phyloP scores from a whole-genome alignment of 441 rosid genomes.

The Pelargonium cotyledonis region DNA sequence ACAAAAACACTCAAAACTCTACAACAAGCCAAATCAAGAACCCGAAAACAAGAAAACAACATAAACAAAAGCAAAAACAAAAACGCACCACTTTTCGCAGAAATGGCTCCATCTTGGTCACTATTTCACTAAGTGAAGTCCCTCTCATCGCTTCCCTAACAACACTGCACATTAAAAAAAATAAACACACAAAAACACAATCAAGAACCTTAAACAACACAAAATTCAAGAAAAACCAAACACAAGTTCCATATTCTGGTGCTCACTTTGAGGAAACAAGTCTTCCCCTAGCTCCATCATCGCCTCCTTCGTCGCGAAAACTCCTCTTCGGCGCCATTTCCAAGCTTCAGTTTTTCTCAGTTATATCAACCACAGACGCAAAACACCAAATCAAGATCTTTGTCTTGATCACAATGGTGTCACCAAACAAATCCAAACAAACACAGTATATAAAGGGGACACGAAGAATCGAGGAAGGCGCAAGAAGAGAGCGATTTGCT shows the following conservation, averaged over 20 bases:
- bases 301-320: conserved; percentile 26
- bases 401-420: not conserved
- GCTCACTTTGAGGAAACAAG: conserved; percentile 40
- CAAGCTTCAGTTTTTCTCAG: not conserved
- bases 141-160: conserved; percentile 36
- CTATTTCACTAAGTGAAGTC: conserved; percentile 27
- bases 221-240: conserved; percentile 1
- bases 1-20: not conserved
- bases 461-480: not conserved
- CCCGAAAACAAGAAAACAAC: not conserved
- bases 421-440: not conserved
- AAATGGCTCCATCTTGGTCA: conserved; percentile 37
- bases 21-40: not conserved
- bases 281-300: conserved; percentile 31
- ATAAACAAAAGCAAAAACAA: not conserved
- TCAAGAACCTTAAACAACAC: not conserved
- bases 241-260: too few relatives aligned
- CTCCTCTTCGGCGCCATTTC: conserved; percentile 37
- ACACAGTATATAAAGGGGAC: not conserved
- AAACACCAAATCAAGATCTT: not conserved
- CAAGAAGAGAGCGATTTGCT: not conserved
- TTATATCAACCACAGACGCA: not conserved
- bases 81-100: conserved; percentile 39
- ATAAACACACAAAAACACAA: not conserved
- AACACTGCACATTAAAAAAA: conserved; percentile 25